These are phyloP conservation scores for Lithospermum erythrorhizon DNA, from an alignment of 257 asterid species.

Conservation along the genomic window DNA sequence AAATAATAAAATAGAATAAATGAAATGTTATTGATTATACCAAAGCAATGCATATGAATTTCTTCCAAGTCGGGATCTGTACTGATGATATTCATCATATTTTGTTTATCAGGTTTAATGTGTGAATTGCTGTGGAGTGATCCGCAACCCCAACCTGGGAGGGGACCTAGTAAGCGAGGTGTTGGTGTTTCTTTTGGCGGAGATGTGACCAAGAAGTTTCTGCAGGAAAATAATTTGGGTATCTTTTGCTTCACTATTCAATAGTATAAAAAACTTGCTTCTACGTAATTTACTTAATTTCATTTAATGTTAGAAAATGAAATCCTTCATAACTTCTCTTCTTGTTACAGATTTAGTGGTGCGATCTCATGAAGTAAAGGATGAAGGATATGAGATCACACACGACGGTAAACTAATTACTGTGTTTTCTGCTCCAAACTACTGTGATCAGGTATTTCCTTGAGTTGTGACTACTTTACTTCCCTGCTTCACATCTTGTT, in stretches of 20 bases:
- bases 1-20: too few species aligned
- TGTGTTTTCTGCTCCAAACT: constrained; percentile 97
- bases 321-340: not conserved
- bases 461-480: not conserved
- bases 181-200: constrained; percentile 94
- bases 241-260: constrained; percentile 9
- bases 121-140: constrained; percentile 99
- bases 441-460: constrained; percentile 81
- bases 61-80: not conserved
- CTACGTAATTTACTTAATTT: too few species aligned
- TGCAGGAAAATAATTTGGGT: constrained; percentile 90
- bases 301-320: not conserved
- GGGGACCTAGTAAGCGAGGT: constrained; percentile 99
- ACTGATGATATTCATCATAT: not conserved
- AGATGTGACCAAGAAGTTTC: constrained; percentile 79
- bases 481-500: not conserved
- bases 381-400: constrained; percentile 92
- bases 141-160: constrained; percentile 97
- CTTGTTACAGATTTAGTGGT: constrained; percentile 72
- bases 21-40: too few species aligned
- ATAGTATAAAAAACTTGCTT: too few species aligned
- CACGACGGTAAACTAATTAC: constrained; percentile 97
- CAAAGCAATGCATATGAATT: too few species aligned
- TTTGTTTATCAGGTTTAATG: constrained; percentile 64
- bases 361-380: constrained; percentile 99